Evolutionary conservation across 129 eudicot species (phyloP), one percentile per base, ranked within the genome.

Genomic region (Chrysanthemum lavandulifolium): DNA sequence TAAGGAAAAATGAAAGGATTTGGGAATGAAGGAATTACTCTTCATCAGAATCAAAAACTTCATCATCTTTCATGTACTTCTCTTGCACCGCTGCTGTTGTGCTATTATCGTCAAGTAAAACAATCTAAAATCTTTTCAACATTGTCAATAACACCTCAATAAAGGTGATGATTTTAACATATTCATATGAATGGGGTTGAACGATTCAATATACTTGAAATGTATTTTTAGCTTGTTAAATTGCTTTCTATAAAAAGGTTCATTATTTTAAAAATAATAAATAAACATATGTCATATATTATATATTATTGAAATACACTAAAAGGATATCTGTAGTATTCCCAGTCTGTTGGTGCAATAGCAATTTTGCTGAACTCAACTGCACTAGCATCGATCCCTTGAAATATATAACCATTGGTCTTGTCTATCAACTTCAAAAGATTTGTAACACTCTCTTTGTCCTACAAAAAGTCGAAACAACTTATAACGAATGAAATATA

Each of bases 351-450:
- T n/a, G 82, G 79, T 21, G 86, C 83, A 71, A 85, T 83, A 65
- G 98, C 96, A 71, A 92, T 74, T 84, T 92, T 92, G 83, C 98
- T 89, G 86, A 89, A 89, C 79, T 87, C 98, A 50, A 84, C 89
- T 16, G 90, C 98, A 86, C 91, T 90, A 57, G 83, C 89, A 31
- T 93, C 96, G 1, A 90, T 90, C 73, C 93, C 87, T 61, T 88
- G 90, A 76, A 93, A 93, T 69, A 93, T 93, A 76, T 90, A 94
- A 4, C 97, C 97, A 54, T 94, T 94, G 80, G 83, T 84, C 82
- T 81, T 94, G 88, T 90, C 98, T 72, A 94, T 94, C 70, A 86
- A 66, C 79, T 86, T 94, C 65, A 90, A 97, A 69, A 94, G 93
- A 80, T 84, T 90, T 25, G 97, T 87, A 33, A 90, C 98, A 69